A percentile compares a stretch with the other conserved stretches of the same genome.
phyloP scores from a whole-genome alignment of 2,329 filamentous ascomycete genomes.

The Pseudogymnoascus sp. region DNA sequence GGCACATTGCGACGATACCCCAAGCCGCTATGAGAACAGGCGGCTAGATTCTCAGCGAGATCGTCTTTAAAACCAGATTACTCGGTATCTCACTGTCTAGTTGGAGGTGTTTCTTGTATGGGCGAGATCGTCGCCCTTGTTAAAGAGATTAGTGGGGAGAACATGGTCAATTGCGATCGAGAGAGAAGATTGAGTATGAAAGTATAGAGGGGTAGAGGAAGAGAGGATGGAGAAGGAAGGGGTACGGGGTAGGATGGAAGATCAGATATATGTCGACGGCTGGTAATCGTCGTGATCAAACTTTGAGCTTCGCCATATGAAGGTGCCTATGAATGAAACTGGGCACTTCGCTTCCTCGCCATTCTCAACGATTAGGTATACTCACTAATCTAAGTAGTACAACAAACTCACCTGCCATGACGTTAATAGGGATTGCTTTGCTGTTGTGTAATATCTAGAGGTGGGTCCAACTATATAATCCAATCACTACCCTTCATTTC shows the following conservation, averaged over 20 bases:
- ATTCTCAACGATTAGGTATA: too few species aligned
- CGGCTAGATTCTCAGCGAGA: slow-evolving; percentile 50
- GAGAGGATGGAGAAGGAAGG: not conserved
- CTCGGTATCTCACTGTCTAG: slow-evolving; percentile 30
- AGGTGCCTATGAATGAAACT: too few species aligned
- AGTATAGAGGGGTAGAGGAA: not conserved
- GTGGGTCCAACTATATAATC: too few species aligned
- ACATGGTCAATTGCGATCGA: not conserved
- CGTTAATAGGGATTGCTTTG: too few species aligned
- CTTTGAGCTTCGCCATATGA: too few species aligned
- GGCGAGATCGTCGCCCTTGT: not conserved
- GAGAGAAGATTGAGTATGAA: not conserved
- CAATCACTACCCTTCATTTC: too few species aligned
- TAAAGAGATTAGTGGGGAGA: not conserved
- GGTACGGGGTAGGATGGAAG: not conserved
- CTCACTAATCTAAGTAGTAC: too few species aligned
- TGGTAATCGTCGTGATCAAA: too few species aligned
- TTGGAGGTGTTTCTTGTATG: not conserved
- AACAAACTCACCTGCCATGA: too few species aligned
- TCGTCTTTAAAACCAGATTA: slow-evolving; percentile 47
- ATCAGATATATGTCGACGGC: too few species aligned
- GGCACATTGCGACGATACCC: slow-evolving; percentile 60
- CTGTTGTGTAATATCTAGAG: too few species aligned
- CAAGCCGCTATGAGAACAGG: slow-evolving; percentile 55
- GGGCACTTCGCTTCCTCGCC: too few species aligned